Conservation (phyloP, 2,329 filamentous ascomycete species). For the Colletotrichum camelliae region DNA sequence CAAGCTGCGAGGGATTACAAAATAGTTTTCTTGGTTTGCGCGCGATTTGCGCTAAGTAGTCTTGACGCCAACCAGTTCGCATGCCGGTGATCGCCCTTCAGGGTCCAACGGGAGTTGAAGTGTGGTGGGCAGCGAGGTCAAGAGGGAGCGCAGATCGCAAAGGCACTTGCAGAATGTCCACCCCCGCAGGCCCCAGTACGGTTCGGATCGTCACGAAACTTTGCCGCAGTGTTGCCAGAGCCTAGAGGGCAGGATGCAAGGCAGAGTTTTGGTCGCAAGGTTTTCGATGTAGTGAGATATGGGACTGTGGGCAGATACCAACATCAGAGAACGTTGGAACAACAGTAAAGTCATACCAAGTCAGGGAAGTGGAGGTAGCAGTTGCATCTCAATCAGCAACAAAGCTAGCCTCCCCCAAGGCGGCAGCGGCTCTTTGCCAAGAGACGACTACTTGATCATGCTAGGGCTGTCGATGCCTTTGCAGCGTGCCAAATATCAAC, state of each 20-base stretch:
- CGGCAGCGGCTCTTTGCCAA: slow-evolving; percentile 10
- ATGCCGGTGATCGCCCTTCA: slow-evolving; percentile 12
- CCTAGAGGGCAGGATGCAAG: not conserved
- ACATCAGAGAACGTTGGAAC: not conserved
- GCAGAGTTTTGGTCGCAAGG: not conserved
- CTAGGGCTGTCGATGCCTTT: not conserved
- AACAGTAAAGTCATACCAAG: not conserved
- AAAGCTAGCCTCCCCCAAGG: not conserved
- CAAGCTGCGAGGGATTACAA: not conserved
- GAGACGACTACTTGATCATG: not conserved
- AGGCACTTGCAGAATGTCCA: slow-evolving; percentile 14
- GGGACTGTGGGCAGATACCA: not conserved
- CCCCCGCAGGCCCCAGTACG: slow-evolving; percentile 9
- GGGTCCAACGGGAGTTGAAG: slow-evolving; percentile 9
- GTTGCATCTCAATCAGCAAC: not conserved
- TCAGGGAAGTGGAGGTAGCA: not conserved
- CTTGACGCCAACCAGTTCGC: not conserved
- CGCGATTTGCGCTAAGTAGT: not conserved
- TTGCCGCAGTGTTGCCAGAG: slow-evolving; percentile 11
- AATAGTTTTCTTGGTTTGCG: not conserved
- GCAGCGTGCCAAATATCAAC: not conserved
- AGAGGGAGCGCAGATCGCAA: slow-evolving; percentile 13
- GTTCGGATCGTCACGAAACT: slow-evolving; percentile 7
- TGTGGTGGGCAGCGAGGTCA: not conserved
- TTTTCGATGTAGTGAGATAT: not conserved